Percentiles rank a stretch among this genome's conserved stretches.
Evolutionary conservation across 371 early-diverging fungal genomes (phyloP).

Genomic region (Mucor plumbeus): DNA sequence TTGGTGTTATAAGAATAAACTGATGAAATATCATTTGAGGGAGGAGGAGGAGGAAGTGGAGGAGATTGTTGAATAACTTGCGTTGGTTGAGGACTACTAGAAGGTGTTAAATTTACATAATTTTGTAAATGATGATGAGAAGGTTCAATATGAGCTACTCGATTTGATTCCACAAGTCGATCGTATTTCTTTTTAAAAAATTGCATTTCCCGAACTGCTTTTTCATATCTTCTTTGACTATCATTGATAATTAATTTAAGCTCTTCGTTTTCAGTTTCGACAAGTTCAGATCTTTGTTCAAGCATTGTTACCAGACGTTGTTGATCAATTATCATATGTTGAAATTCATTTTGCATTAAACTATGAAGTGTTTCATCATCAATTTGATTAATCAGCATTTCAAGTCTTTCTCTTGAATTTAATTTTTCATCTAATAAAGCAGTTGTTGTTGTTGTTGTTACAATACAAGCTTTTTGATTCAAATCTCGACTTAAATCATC

Average conservation of each 20-base stretch:
- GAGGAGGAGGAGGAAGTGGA: not conserved
- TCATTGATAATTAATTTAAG: constrained; percentile 33
- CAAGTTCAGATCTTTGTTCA: constrained; percentile 28
- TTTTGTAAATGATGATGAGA: not conserved
- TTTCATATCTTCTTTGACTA: constrained; percentile 49
- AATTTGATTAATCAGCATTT: constrained; percentile 28
- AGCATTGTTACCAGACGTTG: constrained; percentile 38
- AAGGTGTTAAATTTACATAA: constrained; percentile 3
- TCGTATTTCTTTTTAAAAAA: constrained; percentile 52
- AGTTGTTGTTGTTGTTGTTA: not conserved
- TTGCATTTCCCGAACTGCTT: constrained; percentile 57
- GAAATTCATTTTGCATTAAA: constrained; percentile 32
- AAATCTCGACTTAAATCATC: constrained; percentile 22
- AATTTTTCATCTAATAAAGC: not conserved
- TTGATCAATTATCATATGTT: constrained; percentile 34
- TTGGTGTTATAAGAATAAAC: not conserved
- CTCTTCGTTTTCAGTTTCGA: constrained; percentile 39
- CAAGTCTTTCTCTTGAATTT: constrained; percentile 20
- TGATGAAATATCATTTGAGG: not conserved
- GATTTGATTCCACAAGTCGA: constrained; percentile 18
- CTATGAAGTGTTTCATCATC: constrained; percentile 23
- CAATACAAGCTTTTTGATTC: not conserved
- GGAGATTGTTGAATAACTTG: not conserved
- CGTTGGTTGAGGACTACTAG: constrained; percentile 3
- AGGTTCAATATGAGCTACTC: not conserved